Conservation (phyloP, 2,329 filamentous ascomycete genomes). For the Rugonectria rugulosa region DNA sequence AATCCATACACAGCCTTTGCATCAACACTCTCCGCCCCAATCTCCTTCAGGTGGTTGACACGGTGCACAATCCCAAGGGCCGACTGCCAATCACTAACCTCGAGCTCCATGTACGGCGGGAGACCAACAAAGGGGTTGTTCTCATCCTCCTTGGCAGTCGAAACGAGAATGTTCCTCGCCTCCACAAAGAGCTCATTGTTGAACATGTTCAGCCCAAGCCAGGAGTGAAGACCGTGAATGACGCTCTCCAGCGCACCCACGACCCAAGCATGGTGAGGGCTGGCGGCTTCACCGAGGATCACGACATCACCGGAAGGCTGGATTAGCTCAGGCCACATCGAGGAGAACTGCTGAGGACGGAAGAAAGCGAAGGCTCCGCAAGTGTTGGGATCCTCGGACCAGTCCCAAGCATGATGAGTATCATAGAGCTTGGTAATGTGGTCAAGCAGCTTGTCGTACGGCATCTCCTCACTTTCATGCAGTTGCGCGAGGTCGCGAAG, state of each 20-base stretch:
- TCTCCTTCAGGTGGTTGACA: background rate
- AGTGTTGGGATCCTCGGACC: slow-evolving; percentile 15
- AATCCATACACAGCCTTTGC: background rate
- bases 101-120: background rate
- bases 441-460: background rate
- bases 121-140: background rate
- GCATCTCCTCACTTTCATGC: slow-evolving; percentile 6
- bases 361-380: slow-evolving; percentile 23
- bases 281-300: slow-evolving; percentile 20
- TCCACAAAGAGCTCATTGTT: background rate
- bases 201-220: background rate
- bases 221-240: background rate
- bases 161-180: background rate
- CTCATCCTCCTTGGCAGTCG: background rate
- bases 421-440: background rate
- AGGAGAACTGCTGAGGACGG: slow-evolving; percentile 18
- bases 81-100: background rate
- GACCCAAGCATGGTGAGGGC: slow-evolving; percentile 12
- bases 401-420: background rate
- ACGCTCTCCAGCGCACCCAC: slow-evolving; percentile 7
- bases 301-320: slow-evolving; percentile 20
- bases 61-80: background rate
- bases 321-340: slow-evolving; percentile 18
- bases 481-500: slow-evolving; percentile 24
- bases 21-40: background rate